Evolutionary conservation across 345 rosid genomes (phyloP), one percentile per base, ranked within the genome.

Genomic region (Salix suchowensis): DNA sequence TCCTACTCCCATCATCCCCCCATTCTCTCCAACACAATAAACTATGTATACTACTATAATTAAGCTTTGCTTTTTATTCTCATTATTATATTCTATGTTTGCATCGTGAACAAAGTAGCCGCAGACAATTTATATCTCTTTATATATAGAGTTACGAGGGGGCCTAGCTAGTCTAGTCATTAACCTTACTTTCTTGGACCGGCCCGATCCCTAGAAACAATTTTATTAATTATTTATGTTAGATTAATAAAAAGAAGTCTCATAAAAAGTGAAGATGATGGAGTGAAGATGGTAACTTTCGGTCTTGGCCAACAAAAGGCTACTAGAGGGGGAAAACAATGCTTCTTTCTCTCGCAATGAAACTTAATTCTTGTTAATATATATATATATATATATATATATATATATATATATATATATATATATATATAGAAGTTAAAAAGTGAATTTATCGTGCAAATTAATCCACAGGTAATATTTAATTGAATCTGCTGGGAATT

Each of bases 1-100:
- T 83, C 88, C 66, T 32, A 68, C 75, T 67, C 64, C 65, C 81
- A 65, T 77, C 81, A 80, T 80, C 79, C 46, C 46, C 69, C 74
- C 75, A 13, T 44, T 34, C 58, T 21, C 30, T 46, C 37, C 16
- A 28, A 7, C 60, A 24, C 39, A 26, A 67, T 58, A 37, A 75
- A 66, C 64, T 58, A 58, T 58, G 23, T 54, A 6, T 23, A 2
- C 13, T 46, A 23, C 55, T 60, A 54, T 60, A 28, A 14, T 37
- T 44, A 37, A 18, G 78, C 36, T 65, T 65, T 52, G 44, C 39
- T 30, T 37, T n/a, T 61, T 48, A 7, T 11, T 9, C 28, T 10
- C 64, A n/a, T n/a, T n/a, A 10, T n/a, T 46, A 46, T 46, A 46
- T 46, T 9, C 19, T 34, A 15, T 44, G 36, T 32, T 69, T 21